Base-by-base conservation (phyloP, 139 green algal species). In the Picochlorum sp. region DNA sequence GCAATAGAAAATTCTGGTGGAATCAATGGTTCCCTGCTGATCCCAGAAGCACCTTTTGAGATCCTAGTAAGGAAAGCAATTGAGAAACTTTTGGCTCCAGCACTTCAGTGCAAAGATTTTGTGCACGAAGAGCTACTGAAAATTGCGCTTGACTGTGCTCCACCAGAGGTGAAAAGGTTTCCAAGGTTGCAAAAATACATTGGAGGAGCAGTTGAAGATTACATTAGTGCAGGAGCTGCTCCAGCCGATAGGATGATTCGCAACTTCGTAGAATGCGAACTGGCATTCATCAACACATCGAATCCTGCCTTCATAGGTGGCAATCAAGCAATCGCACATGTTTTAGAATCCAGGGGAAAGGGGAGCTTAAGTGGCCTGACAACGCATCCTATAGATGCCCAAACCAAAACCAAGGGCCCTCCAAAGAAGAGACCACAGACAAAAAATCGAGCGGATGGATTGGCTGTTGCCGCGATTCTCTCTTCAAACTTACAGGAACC, bases 261-360 rank as follows among this genome's bases (percentile, higher is more conserved):
- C 4, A 72, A 79, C 59, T 44, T 81, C 13, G 70, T 77, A 7
- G 82, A 79, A 0, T 96, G 91, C 68, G 90, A 97, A 81, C 77
- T 88, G 50, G 85, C 88, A 20, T 95, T 89, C 82, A 96, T 98
- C 75, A 98, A 98, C 78, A 95, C 86, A 26, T 82, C 86, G 64
- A 89, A 98, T 72, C 85, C 90, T 0, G 75, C 79, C 33, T 97
- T 97, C 62, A 81, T 94, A 10, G 87, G 87, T 16, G 87, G 81
- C 28, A 77, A 70, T n/a, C 58, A 76, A 13, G 86, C 86, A 2
- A 77, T 92, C 12, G 77, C 76, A 25, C 67, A 77, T 30, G 64
- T 72, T 50, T 56, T 73, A 36, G 58, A 55, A 37, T 53, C 29
- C 13, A 35, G 65, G 0, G 49, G 55, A 41, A 41, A 12, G 10